Evolutionary conservation across 2,329 filamentous ascomycete genomes (phyloP).

Genomic region (Epichloe hybrida): DNA sequence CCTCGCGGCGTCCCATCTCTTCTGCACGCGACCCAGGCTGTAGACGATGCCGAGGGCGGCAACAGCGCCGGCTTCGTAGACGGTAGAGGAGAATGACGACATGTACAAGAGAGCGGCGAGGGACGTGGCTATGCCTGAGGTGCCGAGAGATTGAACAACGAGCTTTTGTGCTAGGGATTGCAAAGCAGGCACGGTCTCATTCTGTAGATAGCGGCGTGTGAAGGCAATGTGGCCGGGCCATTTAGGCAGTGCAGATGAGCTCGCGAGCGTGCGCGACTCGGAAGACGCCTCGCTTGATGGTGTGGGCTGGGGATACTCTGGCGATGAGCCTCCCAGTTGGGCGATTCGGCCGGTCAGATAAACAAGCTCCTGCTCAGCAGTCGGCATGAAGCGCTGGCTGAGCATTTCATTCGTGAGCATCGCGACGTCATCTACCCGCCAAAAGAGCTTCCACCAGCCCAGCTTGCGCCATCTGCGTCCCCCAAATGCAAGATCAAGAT

Average conservation of each 20-base stretch:
- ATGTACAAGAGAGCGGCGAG: conserved; percentile 44
- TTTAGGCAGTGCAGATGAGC: conserved; percentile 21
- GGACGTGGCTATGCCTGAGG: conserved; percentile 47
- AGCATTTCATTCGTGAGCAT: conserved; percentile 74
- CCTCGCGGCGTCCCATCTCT: conserved; percentile 47
- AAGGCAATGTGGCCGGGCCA: conserved; percentile 68
- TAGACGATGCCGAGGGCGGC: conserved; percentile 47
- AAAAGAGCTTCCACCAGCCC: conserved; percentile 90
- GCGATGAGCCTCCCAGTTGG: conserved; percentile 24
- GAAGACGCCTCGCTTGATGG: conserved; percentile 7
- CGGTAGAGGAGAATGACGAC: conserved; percentile 35
- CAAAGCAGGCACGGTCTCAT: conserved; percentile 54
- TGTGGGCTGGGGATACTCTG: conserved; percentile 23
- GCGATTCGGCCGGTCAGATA: conserved; percentile 68
- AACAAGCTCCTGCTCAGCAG: conserved; percentile 68
- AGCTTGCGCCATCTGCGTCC: conserved; percentile 68
- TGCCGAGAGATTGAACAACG: conserved; percentile 61
- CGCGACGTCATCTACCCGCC: conserved; percentile 83
- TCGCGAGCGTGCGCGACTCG: conserved; percentile 11
- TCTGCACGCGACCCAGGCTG: conserved; percentile 46
- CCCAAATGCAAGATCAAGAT: conserved; percentile 68
- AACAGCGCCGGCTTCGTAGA: conserved; percentile 50
- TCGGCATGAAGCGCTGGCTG: conserved; percentile 59
- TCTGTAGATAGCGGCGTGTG: conserved; percentile 52
- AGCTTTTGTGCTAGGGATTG: conserved; percentile 62